Base-by-base conservation (phyloP, 331 rosid species). In the Arachis monticola region DNA sequence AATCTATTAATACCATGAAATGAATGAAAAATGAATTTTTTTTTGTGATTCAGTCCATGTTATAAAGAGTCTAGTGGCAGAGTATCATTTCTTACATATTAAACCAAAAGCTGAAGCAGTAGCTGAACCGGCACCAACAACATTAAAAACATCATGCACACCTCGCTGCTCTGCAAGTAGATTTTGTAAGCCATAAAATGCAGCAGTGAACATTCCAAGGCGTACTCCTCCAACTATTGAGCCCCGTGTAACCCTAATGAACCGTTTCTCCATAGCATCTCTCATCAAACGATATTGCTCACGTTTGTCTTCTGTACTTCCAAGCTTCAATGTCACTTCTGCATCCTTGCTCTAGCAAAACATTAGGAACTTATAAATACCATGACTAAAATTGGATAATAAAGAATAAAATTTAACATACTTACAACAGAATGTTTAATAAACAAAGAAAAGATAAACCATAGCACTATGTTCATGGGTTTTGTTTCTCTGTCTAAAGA, bases 251-350 rank as follows among this genome's bases (percentile, higher is more conserved):
- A 90, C 93, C 77, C 92, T 80, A 80, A 92, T 42, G 80, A 90
- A 92, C 51, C 97, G 88, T 73, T 92, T 94, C 89, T 92, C 99
- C 96, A 90, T 90, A 13, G 97, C 96, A 83, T 94, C 97, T 87
- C 97, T 90, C 95, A 91, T 86, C 75, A 91, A 78, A 51, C 96
- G 87, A 78, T 93, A 42, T 68, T 94, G 97, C 64, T 86, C 96
- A n/a, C 99, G 91, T 82, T 92, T 92, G 73, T 92, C 99, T 58
- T 87, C 88, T 42, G 96, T 92, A 81, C 97, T 94, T 74, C 99
- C 96, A 71, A 90, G 93, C 85, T 90, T 90, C 93, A 90, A 81
- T 86, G 88, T 82, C 8, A 92, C 93, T 84, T 90, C 96, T 17
- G 97, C 97, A 87, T 94, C 97, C 85, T 94, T 94, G 85, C 97